phyloP scores from a whole-genome alignment of 2,329 filamentous ascomycete species.

The Alternaria rosae region DNA sequence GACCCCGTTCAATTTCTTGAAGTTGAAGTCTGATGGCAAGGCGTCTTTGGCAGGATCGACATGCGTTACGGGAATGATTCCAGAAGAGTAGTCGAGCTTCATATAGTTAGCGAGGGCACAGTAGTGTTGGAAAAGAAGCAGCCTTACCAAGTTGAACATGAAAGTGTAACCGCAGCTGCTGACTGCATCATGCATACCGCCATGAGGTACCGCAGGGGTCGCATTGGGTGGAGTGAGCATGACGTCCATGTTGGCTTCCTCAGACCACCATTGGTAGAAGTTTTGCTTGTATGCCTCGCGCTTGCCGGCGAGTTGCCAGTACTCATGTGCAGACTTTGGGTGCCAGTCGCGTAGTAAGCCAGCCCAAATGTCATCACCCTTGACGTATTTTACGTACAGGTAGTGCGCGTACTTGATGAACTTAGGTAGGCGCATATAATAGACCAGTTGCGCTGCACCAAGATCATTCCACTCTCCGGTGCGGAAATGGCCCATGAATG shows the following conservation, averaged over 20 bases:
- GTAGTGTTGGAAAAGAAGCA: background rate
- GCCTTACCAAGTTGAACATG: conserved; percentile 81
- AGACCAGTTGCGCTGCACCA: conserved; percentile 77
- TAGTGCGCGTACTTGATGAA: conserved; percentile 86
- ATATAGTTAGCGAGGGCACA: conserved; percentile 7
- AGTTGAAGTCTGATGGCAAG: conserved; percentile 67
- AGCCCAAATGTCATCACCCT: conserved; percentile 78
- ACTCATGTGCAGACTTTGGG: conserved; percentile 75
- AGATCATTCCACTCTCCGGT: conserved; percentile 80
- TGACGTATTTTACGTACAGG: conserved; percentile 85
- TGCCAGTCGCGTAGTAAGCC: conserved; percentile 76
- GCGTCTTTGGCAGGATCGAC: conserved; percentile 75
- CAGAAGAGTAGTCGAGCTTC: conserved; percentile 83
- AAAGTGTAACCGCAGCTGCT: conserved; percentile 93
- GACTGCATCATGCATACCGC: conserved; percentile 84
- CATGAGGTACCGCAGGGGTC: conserved; percentile 85
- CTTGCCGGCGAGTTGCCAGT: conserved; percentile 80
- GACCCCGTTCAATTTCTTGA: conserved; percentile 76
- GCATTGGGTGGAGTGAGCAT: conserved; percentile 87
- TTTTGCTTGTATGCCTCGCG: conserved; percentile 78
- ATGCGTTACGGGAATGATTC: conserved; percentile 84
- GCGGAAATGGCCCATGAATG: conserved; percentile 78
- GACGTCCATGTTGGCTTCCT: conserved; percentile 72
- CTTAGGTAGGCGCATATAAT: conserved; percentile 75
- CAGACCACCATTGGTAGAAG: conserved; percentile 89